A percentile compares a stretch with the other conserved stretches of the same genome.
phyloP scores from a whole-genome alignment of 2,329 filamentous ascomycete species.

The Lachnellula subtilissima region DNA sequence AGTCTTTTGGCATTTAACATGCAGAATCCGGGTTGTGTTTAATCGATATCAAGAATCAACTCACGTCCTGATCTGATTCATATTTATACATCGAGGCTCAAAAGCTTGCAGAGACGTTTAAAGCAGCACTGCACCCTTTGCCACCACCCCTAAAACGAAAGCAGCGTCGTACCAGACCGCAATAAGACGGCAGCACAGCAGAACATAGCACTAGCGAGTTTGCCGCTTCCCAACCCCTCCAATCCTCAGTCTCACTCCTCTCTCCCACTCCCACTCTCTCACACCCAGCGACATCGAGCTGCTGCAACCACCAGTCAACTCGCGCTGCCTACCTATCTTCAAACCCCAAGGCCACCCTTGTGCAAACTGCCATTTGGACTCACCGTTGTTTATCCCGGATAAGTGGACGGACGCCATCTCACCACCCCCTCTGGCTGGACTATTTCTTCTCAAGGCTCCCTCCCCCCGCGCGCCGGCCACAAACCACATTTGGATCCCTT shows the following conservation, averaged over 20 bases:
- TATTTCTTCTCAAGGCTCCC: slow-evolving; percentile 26
- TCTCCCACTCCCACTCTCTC: slow-evolving; percentile 1
- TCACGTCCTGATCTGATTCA: background rate
- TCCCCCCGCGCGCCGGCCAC: slow-evolving; percentile 14
- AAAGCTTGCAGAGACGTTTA: background rate
- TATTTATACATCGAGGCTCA: background rate
- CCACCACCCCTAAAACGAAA: slow-evolving; percentile 2
- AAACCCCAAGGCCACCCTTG: slow-evolving; percentile 6
- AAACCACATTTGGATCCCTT: slow-evolving; percentile 14
- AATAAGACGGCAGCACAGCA: background rate
- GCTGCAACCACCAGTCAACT: slow-evolving; percentile 6
- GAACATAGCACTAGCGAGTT: slow-evolving; percentile 1
- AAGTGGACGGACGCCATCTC: slow-evolving; percentile 16
- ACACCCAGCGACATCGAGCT: slow-evolving; percentile 1
- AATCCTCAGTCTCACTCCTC: slow-evolving; percentile 4
- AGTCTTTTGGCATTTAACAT: slow-evolving; percentile 3
- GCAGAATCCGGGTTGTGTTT: background rate
- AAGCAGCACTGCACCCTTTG: background rate
- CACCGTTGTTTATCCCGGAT: slow-evolving; percentile 18
- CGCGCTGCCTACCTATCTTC: background rate
- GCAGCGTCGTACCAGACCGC: slow-evolving; percentile 8
- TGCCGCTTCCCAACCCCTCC: slow-evolving; percentile 5
- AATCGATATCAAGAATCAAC: background rate
- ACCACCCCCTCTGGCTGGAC: slow-evolving; percentile 12
- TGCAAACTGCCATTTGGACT: slow-evolving; percentile 14